Conservation (phyloP, 495 filamentous ascomycete genomes). For the Penicillium fimorum region DNA sequence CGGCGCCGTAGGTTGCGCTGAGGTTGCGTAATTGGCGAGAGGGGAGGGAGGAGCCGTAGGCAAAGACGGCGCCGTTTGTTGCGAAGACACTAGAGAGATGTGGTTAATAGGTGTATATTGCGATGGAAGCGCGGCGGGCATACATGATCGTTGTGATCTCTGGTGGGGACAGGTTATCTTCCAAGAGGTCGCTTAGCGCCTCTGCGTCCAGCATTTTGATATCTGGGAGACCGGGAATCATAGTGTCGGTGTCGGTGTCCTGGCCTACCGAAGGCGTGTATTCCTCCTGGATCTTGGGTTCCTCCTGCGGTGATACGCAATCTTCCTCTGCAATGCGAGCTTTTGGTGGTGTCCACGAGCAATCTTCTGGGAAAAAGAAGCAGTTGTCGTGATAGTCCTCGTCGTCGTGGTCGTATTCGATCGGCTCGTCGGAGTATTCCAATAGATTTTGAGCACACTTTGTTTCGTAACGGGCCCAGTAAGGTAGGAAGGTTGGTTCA, state of each 20-base stretch:
- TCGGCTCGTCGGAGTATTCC: conserved; percentile 42
- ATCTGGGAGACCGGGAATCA: conserved; percentile 50
- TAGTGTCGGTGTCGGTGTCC: conserved; percentile 27
- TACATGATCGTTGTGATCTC: conserved; percentile 51
- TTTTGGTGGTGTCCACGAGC: conserved; percentile 43
- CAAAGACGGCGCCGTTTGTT: conserved; percentile 50
- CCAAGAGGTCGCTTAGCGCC: conserved; percentile 45
- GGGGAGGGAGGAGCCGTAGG: conserved; percentile 43
- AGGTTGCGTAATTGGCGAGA: conserved; percentile 46
- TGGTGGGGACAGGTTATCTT: conserved; percentile 48
- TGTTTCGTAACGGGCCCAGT: conserved; percentile 41
- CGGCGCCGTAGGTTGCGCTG: conserved; percentile 48
- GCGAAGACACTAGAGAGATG: conserved; percentile 35
- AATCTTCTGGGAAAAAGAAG: conserved; percentile 51
- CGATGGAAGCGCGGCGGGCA: neutral
- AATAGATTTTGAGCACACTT: conserved; percentile 44
- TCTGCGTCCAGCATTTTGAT: conserved; percentile 51
- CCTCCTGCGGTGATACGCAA: conserved; percentile 6
- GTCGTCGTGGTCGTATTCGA: conserved; percentile 50
- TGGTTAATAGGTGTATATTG: neutral
- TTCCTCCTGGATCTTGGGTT: conserved; percentile 6
- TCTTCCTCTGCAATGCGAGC: conserved; percentile 28
- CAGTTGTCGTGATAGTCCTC: conserved; percentile 47
- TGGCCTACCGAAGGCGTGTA: conserved; percentile 1
- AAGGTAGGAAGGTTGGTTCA: conserved; percentile 34